phyloP scores from a whole-genome alignment of 495 filamentous ascomycete genomes.

The Hypoxylon perforatum region DNA sequence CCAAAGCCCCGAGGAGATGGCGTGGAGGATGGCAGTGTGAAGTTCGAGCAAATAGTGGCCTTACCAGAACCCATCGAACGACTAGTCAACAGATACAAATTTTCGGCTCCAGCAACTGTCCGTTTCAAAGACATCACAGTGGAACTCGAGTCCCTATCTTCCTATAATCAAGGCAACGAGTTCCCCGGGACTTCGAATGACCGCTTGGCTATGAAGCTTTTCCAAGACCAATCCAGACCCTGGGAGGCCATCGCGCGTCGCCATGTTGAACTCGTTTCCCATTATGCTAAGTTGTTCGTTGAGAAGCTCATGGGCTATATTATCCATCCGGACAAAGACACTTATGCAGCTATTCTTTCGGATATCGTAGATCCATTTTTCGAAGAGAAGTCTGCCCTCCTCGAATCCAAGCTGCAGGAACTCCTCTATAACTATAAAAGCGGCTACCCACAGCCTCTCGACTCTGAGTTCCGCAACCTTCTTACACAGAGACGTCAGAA shows the following conservation, averaged over 20 bases:
- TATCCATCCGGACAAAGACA: slow-evolving; percentile 35
- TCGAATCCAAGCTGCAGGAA: slow-evolving; percentile 52
- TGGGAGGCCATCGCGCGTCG: slow-evolving; percentile 46
- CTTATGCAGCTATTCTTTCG: slow-evolving; percentile 41
- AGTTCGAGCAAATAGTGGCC: not conserved
- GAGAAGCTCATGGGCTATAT: slow-evolving; percentile 46
- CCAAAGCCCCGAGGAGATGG: slow-evolving; percentile 1
- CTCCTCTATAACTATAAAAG: slow-evolving; percentile 50
- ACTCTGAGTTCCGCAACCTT: slow-evolving; percentile 37
- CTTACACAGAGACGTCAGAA: slow-evolving; percentile 14
- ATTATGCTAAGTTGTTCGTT: slow-evolving; percentile 40
- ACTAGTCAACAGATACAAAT: slow-evolving; percentile 31
- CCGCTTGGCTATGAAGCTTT: slow-evolving; percentile 48
- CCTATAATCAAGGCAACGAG: slow-evolving; percentile 41
- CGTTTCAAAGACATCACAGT: slow-evolving; percentile 15
- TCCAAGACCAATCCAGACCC: slow-evolving; percentile 46
- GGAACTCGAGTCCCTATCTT: slow-evolving; percentile 24
- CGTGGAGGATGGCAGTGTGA: too few species aligned
- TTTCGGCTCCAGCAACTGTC: slow-evolving; percentile 31
- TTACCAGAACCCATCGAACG: slow-evolving; percentile 33
- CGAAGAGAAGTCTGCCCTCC: slow-evolving; percentile 40
- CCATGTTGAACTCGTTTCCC: slow-evolving; percentile 43
- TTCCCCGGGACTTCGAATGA: slow-evolving; percentile 50
- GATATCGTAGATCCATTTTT: slow-evolving; percentile 53
- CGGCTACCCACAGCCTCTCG: slow-evolving; percentile 44